Percentiles rank a stretch among this genome's conserved stretches.
Conservation (phyloP, 495 filamentous ascomycete genomes). For the Evernia prunastri region DNA sequence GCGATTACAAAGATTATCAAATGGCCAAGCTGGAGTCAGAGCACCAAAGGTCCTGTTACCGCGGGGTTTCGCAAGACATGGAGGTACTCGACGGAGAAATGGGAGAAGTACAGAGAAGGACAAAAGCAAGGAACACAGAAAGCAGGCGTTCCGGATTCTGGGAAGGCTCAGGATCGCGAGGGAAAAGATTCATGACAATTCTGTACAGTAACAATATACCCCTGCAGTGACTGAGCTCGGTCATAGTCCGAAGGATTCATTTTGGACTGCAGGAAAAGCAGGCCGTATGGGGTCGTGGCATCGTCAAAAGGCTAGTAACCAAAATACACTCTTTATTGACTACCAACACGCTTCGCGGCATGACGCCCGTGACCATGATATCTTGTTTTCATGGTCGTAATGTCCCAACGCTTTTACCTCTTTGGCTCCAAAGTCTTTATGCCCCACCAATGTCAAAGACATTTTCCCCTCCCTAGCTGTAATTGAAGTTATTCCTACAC, state of each 20-base stretch:
- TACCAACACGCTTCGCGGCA: neutral
- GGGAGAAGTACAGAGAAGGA: constrained; percentile 56
- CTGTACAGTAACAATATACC: neutral
- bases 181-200: constrained; percentile 9
- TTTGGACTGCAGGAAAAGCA: neutral
- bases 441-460: neutral
- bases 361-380: neutral
- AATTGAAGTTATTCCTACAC: constrained; percentile 79
- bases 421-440: neutral
- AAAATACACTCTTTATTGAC: neutral
- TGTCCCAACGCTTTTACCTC: neutral
- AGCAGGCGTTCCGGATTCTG: neutral
- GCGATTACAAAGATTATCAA: constrained; percentile 79
- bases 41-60: constrained; percentile 71
- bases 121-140: constrained; percentile 14
- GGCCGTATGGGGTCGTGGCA: neutral
- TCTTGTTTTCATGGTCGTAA: neutral
- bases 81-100: constrained; percentile 80
- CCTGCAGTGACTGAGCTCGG: neutral
- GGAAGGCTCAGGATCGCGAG: neutral
- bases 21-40: constrained; percentile 86
- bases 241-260: neutral
- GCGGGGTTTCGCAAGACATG: constrained; percentile 60
- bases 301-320: neutral
- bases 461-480: constrained; percentile 25